Evolutionary conservation across 2,329 filamentous ascomycete genomes (phyloP), one percentile per base, ranked within the genome.

Genomic region (Balansia obtecta): DNA sequence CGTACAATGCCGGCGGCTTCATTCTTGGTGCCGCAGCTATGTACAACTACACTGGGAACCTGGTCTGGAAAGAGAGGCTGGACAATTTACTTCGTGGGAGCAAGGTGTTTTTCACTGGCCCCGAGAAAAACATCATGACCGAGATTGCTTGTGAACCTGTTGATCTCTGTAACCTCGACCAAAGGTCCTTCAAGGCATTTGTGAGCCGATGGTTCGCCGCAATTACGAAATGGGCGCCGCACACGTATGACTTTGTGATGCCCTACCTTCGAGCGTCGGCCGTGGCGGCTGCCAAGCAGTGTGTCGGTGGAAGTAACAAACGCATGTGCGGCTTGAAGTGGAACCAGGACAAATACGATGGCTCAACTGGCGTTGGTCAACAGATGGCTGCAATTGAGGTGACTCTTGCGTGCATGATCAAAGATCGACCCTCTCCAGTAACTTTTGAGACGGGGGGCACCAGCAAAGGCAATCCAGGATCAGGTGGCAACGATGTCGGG

Each of bases 351-450:
- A 63, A 64, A 9, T 85, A 75, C 64, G 80, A 85, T 60, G 77
- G 78, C 22, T 71, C 70, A 1, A 74, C 71, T 7, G 83, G 82
- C 7, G 75, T 86, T 2, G 83, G 83, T 5, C 81, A 86, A 62
- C 82, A 86, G 64, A 86, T 87, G 83, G 74, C 78, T 1, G 81
- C 78, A 2, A 68, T 86, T 62, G 80, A 85, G 58, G 71, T 84
- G 10, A 74, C 84, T 7, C 72, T 86, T 44, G 74, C 75, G 38
- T 82, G 79, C 57, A 70, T 83, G 62, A 75, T 84, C 46, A 57
- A 70, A 37, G 54, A 71, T 7, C 66, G 67, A 10, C 51, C 57
- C 0, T 61, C 65, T 1, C 73, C 75, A 0, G 65, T 75, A 40
- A 77, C 74, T 4, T 63, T 71, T 27, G 58, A 66, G 4, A 79